These are phyloP conservation scores for Penicillium parvum DNA, from an alignment of 495 filamentous ascomycete species.

Conservation along the genomic window DNA sequence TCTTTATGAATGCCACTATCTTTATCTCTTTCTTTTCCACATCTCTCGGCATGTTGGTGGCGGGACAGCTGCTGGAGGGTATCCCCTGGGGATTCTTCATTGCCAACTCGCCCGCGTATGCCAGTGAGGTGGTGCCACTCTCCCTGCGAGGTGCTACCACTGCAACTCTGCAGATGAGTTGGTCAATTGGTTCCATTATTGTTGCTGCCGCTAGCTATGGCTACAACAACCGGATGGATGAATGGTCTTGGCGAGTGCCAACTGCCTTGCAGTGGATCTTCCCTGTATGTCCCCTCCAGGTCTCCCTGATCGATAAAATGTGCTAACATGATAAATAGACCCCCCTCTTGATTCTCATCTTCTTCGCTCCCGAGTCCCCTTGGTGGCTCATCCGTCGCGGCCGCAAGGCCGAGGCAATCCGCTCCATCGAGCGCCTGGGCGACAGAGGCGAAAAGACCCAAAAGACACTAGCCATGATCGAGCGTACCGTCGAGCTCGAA, in stretches of 20 bases:
- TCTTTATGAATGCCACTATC: slow-evolving; percentile 57
- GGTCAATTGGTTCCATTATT: slow-evolving; percentile 67
- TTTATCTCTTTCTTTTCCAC: slow-evolving; percentile 67
- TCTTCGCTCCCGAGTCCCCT: slow-evolving; percentile 62
- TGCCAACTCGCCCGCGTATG: slow-evolving; percentile 67
- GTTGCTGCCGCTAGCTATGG: slow-evolving; percentile 60
- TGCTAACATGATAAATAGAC: slow-evolving; percentile 20
- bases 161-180: slow-evolving; percentile 69
- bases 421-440: slow-evolving; percentile 58
- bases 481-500: slow-evolving; percentile 65
- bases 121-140: slow-evolving; percentile 64
- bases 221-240: slow-evolving; percentile 44
- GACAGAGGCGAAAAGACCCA: slow-evolving; percentile 51
- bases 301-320: neutral
- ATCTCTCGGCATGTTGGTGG: slow-evolving; percentile 55
- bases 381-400: slow-evolving; percentile 57
- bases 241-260: slow-evolving; percentile 56
- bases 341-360: slow-evolving; percentile 60
- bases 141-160: slow-evolving; percentile 61
- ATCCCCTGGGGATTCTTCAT: slow-evolving; percentile 74
- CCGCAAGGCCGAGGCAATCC: slow-evolving; percentile 56
- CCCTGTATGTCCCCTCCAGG: slow-evolving; percentile 35
- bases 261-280: slow-evolving; percentile 76
- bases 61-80: slow-evolving; percentile 66
- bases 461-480: slow-evolving; percentile 69